A percentile compares a stretch with the other conserved stretches of the same genome.
Evolutionary conservation across 306 rosid genomes (phyloP).

Genomic region (Castanopsis chinensis): DNA sequence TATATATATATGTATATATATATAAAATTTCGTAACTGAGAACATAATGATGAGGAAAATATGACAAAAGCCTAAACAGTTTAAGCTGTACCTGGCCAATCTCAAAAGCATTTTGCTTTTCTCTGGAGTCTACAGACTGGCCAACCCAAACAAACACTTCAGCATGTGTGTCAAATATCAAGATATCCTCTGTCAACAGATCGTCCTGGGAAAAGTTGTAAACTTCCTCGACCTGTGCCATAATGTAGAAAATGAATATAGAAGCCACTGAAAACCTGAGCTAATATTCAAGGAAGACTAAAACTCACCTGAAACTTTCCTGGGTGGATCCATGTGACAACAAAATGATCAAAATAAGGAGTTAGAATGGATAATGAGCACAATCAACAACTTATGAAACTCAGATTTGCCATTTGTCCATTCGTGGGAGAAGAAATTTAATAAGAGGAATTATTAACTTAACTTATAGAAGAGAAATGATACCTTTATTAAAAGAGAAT

Average conservation of each 20-base stretch:
- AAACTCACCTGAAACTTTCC: slow-evolving; percentile 94
- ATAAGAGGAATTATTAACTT: background rate
- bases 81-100: slow-evolving; percentile 64
- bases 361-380: slow-evolving; percentile 40
- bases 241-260: slow-evolving; percentile 22
- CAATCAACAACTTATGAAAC: slow-evolving; percentile 12
- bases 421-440: background rate
- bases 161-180: slow-evolving; percentile 93
- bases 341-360: slow-evolving; percentile 26
- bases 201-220: slow-evolving; percentile 94
- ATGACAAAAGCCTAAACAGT: slow-evolving; percentile 9
- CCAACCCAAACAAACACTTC: slow-evolving; percentile 99
- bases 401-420: slow-evolving; percentile 14
- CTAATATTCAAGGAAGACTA: background rate
- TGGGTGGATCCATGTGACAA: slow-evolving; percentile 49
- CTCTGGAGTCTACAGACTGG: slow-evolving; percentile 80
- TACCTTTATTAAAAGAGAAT: slow-evolving; percentile 79
- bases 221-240: slow-evolving; percentile 78
- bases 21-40: background rate
- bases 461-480: slow-evolving; percentile 3
- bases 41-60: slow-evolving; percentile 4
- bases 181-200: slow-evolving; percentile 86
- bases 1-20: background rate
- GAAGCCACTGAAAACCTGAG: slow-evolving; percentile 19
- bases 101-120: slow-evolving; percentile 84